Base-by-base conservation (phyloP, 2,329 filamentous ascomycete species). In the Trichoderma breve region DNA sequence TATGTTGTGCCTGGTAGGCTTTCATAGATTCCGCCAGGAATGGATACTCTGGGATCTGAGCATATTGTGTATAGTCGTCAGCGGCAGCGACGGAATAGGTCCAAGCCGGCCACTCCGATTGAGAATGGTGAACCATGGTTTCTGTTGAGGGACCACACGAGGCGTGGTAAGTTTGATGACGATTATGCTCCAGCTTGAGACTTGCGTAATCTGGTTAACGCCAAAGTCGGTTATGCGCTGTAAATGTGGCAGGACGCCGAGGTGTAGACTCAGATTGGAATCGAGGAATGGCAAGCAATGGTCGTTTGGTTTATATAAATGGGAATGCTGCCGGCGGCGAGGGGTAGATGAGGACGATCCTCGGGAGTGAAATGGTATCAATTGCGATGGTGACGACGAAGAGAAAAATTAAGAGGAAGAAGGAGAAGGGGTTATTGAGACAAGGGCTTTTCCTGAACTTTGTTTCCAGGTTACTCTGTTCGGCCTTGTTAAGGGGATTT, bases 1-100 rank as follows among this genome's bases (percentile, higher is more conserved):
- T 79, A 68, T 82, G 80, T 43, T 82, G 81, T 53, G 76, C 74
- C 53, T 79, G 80, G 73, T 83, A 83, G 6, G 80, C 74, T 28
- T 83, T 81, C 77, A 83, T 79, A 30, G 80, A 82, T 62, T 83
- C 81, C 66, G 80, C 79, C 18, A 83, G 78, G 65, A 82, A 82
- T 18, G 80, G 74, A 74, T 82, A 82, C 58, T 77, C 80, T n/a
- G 79, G 75, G 39, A 79, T 72, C 55, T 80, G 80, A 14, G 77
- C 72, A 73, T 81, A 83, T 65, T 76, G 75, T 28, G 79, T 66
- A 71, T 78, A 82, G 3, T 77, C 75, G 70, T 78, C 78, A 70
- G 74, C 69, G 65, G 76, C 73, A 60, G 74, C 57, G 30, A 70
- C 76, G 62, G 79, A 74, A 72, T 81, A 82, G 12, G 77, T 74